These are phyloP conservation scores for Penicillium sp. DNA, from an alignment of 2,329 filamentous ascomycete species.

Conservation along the genomic window DNA sequence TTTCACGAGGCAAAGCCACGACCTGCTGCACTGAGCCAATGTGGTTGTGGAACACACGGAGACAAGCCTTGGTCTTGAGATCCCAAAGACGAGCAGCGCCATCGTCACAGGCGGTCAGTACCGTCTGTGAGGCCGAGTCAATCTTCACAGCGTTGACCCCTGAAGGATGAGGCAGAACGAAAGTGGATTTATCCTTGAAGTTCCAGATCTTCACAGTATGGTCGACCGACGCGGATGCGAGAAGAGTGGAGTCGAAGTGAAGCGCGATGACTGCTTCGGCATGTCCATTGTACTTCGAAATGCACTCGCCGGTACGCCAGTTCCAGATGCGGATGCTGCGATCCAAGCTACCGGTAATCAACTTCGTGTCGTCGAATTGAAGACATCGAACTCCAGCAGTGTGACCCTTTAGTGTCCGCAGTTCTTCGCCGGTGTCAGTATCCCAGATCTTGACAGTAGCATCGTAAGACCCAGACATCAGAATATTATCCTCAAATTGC, in stretches of 20 bases:
- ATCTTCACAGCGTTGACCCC: slow-evolving; percentile 97
- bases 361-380: slow-evolving; percentile 88
- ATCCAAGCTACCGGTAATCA: slow-evolving; percentile 89
- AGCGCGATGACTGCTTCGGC: slow-evolving; percentile 80
- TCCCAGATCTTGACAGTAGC: slow-evolving; percentile 96
- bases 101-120: slow-evolving; percentile 93
- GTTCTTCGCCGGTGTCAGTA: slow-evolving; percentile 80
- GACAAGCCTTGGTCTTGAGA: slow-evolving; percentile 77
- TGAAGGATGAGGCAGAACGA: slow-evolving; percentile 77
- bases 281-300: slow-evolving; percentile 79
- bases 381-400: slow-evolving; percentile 81
- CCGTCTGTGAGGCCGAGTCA: slow-evolving; percentile 76
- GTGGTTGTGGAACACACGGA: slow-evolving; percentile 79
- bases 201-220: slow-evolving; percentile 91
- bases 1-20: slow-evolving; percentile 78
- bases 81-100: slow-evolving; percentile 92
- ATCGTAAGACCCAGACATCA: slow-evolving; percentile 95
- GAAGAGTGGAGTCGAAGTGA: slow-evolving; percentile 80
- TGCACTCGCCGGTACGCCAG: slow-evolving; percentile 85
- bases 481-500: slow-evolving; percentile 82
- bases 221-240: slow-evolving; percentile 89
- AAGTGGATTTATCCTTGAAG: slow-evolving; percentile 80
- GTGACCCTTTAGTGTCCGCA: slow-evolving; percentile 83
- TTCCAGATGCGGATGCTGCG: slow-evolving; percentile 93
- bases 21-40: slow-evolving; percentile 96